phyloP scores from a whole-genome alignment of 106 monocot species.

The Alisma plantagoaquatica region DNA sequence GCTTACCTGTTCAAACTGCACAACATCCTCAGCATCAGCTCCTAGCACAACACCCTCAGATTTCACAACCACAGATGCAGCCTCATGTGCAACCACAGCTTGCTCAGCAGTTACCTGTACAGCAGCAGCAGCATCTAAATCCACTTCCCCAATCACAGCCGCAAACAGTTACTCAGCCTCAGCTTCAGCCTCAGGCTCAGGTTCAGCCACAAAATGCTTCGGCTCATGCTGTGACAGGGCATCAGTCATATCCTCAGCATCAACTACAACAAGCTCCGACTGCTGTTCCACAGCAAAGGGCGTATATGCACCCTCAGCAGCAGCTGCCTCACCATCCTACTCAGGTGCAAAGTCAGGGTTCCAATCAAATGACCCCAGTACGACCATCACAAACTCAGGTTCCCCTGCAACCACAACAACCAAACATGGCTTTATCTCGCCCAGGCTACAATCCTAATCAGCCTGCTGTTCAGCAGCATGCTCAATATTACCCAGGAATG shows the following conservation, averaged over 20 bases:
- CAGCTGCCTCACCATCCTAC: constrained; percentile 28
- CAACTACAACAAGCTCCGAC: constrained; percentile 24
- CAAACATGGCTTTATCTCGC: constrained; percentile 20
- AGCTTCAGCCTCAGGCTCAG: constrained; percentile 21
- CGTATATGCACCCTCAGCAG: constrained; percentile 36
- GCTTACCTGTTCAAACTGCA: constrained; percentile 7
- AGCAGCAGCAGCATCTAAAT: constrained; percentile 20
- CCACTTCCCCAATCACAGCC: constrained; percentile 12
- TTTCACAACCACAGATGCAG: constrained; percentile 13
- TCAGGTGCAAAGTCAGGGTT: not conserved
- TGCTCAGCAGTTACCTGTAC: constrained; percentile 8
- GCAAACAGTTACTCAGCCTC: constrained; percentile 13
- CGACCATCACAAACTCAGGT: constrained; percentile 29
- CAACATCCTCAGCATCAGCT: constrained; percentile 18
- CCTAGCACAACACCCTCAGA: constrained; percentile 19
- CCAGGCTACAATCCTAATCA: constrained; percentile 15
- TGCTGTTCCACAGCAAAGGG: constrained; percentile 30
- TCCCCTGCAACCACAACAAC: constrained; percentile 35
- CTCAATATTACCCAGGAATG: constrained; percentile 23
- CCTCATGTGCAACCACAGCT: constrained; percentile 21
- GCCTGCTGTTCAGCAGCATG: constrained; percentile 21
- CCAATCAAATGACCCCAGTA: too few species aligned
- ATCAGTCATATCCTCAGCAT: constrained; percentile 64
- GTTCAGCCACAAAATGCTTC: constrained; percentile 29
- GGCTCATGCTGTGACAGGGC: constrained; percentile 40